Base-by-base conservation (phyloP, 1,284 basidiomycete genomes). In the Ceratobasidium sp. region DNA sequence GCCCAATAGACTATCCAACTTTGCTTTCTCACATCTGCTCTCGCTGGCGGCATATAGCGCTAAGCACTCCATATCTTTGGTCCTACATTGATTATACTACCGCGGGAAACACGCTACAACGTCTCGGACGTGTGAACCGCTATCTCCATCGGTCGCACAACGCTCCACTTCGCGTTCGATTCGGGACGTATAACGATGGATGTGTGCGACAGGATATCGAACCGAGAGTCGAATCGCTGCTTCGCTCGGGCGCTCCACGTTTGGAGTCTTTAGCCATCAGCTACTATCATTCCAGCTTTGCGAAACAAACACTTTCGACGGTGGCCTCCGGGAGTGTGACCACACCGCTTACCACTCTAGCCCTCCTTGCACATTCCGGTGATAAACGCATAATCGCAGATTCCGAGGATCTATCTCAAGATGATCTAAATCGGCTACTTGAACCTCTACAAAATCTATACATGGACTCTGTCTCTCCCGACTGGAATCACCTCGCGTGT, bases 401-500 rank as follows among this genome's bases (percentile, higher is more conserved):
- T 13, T 10, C 52, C 20, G 40, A 57, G 23, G 5, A 59, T 23
- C 23, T 71, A 15, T 33, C 71, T 13, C 59, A 42, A 54, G 46
- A 65, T 7, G 20, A 20, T 13, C 59, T 74, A 15, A 15, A 52
- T 50, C 9, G 17, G 7, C 44, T 74, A 52, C 48, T 64, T 50
- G 20, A 26, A 15, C 26, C 44, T 23, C 54, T 74, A 33, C 26
- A 44, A 17, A 64, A 15, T 17, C 44, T 74, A 50, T 74, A 65
- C 28, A n/a, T 74, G 13, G 71, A 74, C 38, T 38, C 23, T 17
- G 59, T 74, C n/a, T 48, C 71, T 42, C 61, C 61, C 33, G 61
- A 74, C 48, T 74, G 71, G 71, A n/a, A 64, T 40, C 52, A 20
- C 17, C 28, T 74, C 15, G 15, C 71, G 5, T 74, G 71, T 33